Conservation (phyloP, 768 basidiomycete genomes). For the Termitomyces sp. region DNA sequence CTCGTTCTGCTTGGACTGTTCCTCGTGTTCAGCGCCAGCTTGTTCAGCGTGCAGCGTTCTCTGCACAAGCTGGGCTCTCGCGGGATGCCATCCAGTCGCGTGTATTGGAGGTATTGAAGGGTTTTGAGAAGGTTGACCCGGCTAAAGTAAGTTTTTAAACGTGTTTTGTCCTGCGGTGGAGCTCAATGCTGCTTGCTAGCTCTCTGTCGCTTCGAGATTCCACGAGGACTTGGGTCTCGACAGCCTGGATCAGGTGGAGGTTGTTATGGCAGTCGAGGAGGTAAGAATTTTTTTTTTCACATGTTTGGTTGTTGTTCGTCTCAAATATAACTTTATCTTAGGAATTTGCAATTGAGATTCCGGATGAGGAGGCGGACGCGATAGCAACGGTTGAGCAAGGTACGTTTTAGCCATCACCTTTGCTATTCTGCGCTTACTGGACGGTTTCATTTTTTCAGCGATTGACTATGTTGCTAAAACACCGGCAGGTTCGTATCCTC, state of each 20-base stretch:
- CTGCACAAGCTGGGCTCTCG: conserved; percentile 64
- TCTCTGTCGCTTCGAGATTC: conserved; percentile 46
- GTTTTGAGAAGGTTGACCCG: conserved; percentile 85
- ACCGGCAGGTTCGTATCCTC: conserved; percentile 63
- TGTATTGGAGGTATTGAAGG: conserved; percentile 80
- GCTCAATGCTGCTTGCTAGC: conserved; percentile 16
- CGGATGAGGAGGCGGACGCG: conserved; percentile 93
- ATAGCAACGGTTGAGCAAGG: conserved; percentile 92
- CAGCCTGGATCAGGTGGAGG: conserved; percentile 95
- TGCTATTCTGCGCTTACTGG: conserved; percentile 15
- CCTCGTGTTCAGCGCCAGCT: conserved; percentile 35
- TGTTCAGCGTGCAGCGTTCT: conserved; percentile 53
- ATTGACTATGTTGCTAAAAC: conserved; percentile 95
- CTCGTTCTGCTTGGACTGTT: conserved; percentile 38
- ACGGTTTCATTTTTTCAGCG: conserved; percentile 49
- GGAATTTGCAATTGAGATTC: conserved; percentile 98
- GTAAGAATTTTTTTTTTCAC: conserved; percentile 31
- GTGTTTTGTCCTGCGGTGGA: neutral
- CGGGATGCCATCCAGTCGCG: conserved; percentile 69
- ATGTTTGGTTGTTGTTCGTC: neutral
- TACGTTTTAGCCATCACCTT: conserved; percentile 26
- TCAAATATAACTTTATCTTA: conserved; percentile 29
- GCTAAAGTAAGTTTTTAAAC: conserved; percentile 51
- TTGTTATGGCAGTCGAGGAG: conserved; percentile 99
- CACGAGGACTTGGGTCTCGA: conserved; percentile 86